Evolutionary conservation across 176 grass and related monocot species (phyloP), one percentile per base, ranked within the genome.

Genomic region (Zoysia japonica): DNA sequence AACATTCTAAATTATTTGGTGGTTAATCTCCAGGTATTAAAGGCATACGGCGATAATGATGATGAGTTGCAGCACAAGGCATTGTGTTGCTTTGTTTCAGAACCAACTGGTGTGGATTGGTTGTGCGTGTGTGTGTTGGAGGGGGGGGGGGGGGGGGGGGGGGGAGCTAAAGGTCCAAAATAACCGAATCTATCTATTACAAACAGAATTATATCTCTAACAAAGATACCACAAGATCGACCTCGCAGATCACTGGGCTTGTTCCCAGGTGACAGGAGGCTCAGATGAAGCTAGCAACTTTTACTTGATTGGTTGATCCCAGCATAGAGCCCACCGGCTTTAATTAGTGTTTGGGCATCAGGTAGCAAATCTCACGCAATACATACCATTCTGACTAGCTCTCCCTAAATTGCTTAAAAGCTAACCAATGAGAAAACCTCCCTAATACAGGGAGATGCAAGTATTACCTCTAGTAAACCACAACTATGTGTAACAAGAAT

Each of bases 31-130:
- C 46, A 17, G 52, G 55, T 47, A 64, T 78, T 19, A 42, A 61
- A n/a, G 46, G 59, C 43, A 77, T 52, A 38, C 54, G 55, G 16
- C 78, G 64, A 78, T 79, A 62, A 4, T 62, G n/a, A 46, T 50
- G 5, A 82, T 6, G 37, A 74, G 47, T 74, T 72, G 35, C 5
- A 47, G 61, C 13, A 77, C 60, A 64, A 50, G 7, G 14, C 35
- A 48, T 65, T 5, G 11, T 49, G 47, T 41, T 78, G 52, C 47
- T 51, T 35, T 36, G 59, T 61, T 53, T 41, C 47, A 66, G n/a
- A 65, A 19, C 45, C 9, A 77, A 20, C 43, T 28, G n/a, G 10
- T 35, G 57, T 61, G n/a, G 7, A 28, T 3, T 10, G 57, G 57
- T 28, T 28, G 28, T 28, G 28, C 28, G 28, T 28, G 28, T 28